These are phyloP conservation scores for Acephala macrosclerotiorum DNA, from an alignment of 2,329 filamentous ascomycete genomes.

Conservation along the genomic window DNA sequence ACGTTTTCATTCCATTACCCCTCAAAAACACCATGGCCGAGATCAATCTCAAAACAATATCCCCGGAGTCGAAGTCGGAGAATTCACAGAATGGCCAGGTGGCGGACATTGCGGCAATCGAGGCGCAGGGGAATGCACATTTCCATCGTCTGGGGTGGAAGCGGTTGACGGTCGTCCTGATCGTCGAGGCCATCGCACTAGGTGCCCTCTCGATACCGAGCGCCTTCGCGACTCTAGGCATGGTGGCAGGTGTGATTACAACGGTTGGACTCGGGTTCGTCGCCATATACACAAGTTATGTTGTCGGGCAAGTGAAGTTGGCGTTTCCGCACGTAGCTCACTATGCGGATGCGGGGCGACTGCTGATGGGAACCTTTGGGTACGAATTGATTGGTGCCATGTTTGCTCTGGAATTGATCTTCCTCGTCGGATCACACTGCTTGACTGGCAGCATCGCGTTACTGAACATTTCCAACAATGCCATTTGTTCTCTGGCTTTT, in stretches of 20 bases:
- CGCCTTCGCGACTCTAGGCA: constrained; percentile 39
- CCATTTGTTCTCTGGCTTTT: constrained; percentile 63
- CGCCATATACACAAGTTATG: constrained; percentile 51
- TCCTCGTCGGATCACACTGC: constrained; percentile 67
- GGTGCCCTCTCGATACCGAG: constrained; percentile 35
- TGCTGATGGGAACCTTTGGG: constrained; percentile 59
- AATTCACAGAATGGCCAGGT: too few relatives aligned
- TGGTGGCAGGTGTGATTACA: constrained; percentile 39
- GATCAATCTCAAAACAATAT: too few relatives aligned
- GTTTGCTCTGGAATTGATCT: constrained; percentile 63
- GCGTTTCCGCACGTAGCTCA: constrained; percentile 38
- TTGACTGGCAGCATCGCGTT: constrained; percentile 67
- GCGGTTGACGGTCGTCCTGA: constrained; percentile 55
- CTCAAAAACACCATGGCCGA: too few relatives aligned
- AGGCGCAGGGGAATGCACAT: constrained; percentile 30
- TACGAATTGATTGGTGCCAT: constrained; percentile 59
- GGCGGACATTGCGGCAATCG: neutral
- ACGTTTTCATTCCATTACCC: too few relatives aligned
- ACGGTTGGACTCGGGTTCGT: constrained; percentile 41
- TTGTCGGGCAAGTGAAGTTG: constrained; percentile 47
- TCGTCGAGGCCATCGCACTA: constrained; percentile 51
- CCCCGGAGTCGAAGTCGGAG: too few relatives aligned
- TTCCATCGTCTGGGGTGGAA: constrained; percentile 52
- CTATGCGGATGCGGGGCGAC: constrained; percentile 60
- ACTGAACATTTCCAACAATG: constrained; percentile 61